Conservation (phyloP, 1,284 basidiomycete species). For the Ceratobasidium papillatum region DNA sequence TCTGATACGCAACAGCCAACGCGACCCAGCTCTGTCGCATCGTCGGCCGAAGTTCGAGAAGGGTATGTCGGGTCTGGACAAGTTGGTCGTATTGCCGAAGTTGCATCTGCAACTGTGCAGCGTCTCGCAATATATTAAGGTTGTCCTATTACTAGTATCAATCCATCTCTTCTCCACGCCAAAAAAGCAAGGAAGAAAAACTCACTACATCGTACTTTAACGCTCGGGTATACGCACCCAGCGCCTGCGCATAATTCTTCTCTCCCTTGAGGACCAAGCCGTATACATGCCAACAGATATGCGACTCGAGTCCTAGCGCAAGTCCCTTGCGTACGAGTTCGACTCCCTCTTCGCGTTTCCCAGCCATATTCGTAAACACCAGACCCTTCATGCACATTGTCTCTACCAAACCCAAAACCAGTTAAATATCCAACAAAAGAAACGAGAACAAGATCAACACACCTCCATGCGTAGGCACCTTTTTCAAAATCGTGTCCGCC, state of each 20-base stretch:
- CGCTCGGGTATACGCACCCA: constrained; percentile 80
- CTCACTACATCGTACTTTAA: constrained; percentile 87
- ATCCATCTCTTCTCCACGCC: background rate
- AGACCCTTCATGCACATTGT: constrained; percentile 95
- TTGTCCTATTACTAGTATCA: constrained; percentile 72
- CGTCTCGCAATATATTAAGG: constrained; percentile 91
- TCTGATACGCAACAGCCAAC: constrained; percentile 87
- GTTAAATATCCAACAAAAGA: constrained; percentile 49
- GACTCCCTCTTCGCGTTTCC: constrained; percentile 83
- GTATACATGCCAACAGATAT: constrained; percentile 99
- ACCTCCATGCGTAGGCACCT: constrained; percentile 96
- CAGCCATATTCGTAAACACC: constrained; percentile 79
- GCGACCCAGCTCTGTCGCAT: constrained; percentile 91
- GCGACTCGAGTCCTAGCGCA: constrained; percentile 87
- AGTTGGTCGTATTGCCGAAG: constrained; percentile 84
- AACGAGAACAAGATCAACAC: constrained; percentile 48
- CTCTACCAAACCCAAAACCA: constrained; percentile 62
- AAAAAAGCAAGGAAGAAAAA: constrained; percentile 38
- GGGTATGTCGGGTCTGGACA: constrained; percentile 83
- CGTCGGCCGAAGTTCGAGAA: constrained; percentile 84
- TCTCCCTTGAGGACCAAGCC: constrained; percentile 92
- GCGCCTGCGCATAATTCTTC: constrained; percentile 86
- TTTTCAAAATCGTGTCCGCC: constrained; percentile 94
- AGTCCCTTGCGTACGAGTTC: constrained; percentile 90
- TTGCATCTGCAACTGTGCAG: constrained; percentile 90